Conservation (phyloP, 768 basidiomycete genomes). For the Phylloporus arenicola region DNA sequence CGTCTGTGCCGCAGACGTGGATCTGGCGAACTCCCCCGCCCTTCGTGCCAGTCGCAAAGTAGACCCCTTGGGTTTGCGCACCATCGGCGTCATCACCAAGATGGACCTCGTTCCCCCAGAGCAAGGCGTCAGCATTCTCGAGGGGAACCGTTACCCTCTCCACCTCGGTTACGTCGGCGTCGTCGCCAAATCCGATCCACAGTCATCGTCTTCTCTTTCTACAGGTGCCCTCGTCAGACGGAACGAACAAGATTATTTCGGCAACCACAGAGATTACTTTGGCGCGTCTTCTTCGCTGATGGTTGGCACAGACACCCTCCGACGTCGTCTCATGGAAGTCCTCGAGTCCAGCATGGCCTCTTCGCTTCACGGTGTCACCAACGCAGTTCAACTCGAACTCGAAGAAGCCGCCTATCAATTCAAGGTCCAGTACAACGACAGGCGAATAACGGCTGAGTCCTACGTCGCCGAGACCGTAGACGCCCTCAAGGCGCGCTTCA, state of each 20-base stretch:
- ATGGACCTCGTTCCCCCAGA: conserved; percentile 94
- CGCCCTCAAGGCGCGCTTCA: conserved; percentile 83
- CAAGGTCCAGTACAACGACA: conserved; percentile 98
- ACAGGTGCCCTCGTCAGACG: conserved; percentile 46
- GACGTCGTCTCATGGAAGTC: conserved; percentile 91
- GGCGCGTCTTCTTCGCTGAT: conserved; percentile 60
- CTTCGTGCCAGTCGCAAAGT: conserved; percentile 89
- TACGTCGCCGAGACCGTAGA: conserved; percentile 99
- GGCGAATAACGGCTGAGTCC: conserved; percentile 88
- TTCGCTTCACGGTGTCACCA: conserved; percentile 91
- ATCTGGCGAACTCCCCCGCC: conserved; percentile 96
- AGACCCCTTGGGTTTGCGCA: conserved; percentile 90
- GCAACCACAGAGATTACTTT: conserved; percentile 56
- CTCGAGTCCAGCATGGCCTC: conserved; percentile 97
- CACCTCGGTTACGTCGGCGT: conserved; percentile 98
- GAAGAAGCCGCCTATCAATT: conserved; percentile 98
- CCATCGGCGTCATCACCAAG: conserved; percentile 97
- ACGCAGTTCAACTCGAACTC: conserved; percentile 93
- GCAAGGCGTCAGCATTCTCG: conserved; percentile 72
- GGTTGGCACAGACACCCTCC: conserved; percentile 89
- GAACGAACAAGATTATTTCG: conserved; percentile 66
- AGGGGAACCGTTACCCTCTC: conserved; percentile 92
- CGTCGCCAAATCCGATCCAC: conserved; percentile 73
- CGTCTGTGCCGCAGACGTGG: conserved; percentile 97
- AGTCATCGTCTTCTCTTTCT: conserved; percentile 41